phyloP scores from a whole-genome alignment of 768 basidiomycete species.

The Rossbeevera mucosa region DNA sequence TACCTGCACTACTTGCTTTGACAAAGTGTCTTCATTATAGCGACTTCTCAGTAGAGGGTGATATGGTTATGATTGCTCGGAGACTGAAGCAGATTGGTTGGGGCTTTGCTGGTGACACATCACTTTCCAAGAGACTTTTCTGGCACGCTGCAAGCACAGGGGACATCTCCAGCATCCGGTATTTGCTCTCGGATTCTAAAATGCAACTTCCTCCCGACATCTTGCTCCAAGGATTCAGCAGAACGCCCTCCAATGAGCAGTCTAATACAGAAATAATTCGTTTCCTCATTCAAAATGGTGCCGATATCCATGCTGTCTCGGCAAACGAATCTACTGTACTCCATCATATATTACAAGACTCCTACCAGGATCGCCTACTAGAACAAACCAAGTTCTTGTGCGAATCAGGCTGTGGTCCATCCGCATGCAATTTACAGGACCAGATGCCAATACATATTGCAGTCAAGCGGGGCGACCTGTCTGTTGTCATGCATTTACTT shows the following conservation, averaged over 20 bases:
- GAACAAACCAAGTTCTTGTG: not conserved
- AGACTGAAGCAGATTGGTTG: not conserved
- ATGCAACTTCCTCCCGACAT: not conserved
- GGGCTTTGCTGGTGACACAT: not conserved
- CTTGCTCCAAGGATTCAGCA: not conserved
- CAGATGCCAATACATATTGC: not conserved
- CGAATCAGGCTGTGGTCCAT: not conserved
- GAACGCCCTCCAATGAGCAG: not conserved
- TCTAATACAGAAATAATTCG: not conserved
- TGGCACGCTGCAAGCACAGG: not conserved
- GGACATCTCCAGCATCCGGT: not conserved
- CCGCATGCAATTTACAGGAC: not conserved
- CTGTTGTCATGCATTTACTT: not conserved
- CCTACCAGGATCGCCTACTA: not conserved
- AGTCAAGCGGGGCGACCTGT: rapidly evolving
- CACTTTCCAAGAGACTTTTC: not conserved
- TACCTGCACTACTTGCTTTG: not conserved
- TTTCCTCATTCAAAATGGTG: not conserved
- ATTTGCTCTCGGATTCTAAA: not conserved
- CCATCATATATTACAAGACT: not conserved
- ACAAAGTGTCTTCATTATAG: not conserved
- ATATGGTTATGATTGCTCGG: not conserved
- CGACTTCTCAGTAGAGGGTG: not conserved
- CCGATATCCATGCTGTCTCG: not conserved
- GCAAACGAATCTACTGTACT: not conserved